Evolutionary conservation across 2,329 filamentous ascomycete species (phyloP), one percentile per base, ranked within the genome.

Genomic region (Pezicula radicicola): DNA sequence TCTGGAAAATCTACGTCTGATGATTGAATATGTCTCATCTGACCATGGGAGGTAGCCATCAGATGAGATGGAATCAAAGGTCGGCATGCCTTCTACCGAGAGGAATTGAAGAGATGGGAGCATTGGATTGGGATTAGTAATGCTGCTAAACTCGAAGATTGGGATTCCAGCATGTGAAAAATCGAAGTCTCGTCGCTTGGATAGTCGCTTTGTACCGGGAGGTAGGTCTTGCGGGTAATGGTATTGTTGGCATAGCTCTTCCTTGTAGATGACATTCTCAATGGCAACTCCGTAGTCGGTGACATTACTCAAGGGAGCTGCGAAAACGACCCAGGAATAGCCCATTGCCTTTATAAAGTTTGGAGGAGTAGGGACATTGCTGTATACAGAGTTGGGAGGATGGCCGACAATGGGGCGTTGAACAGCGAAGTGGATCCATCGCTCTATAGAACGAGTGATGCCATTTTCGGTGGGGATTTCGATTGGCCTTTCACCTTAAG

Each of bases 371-470:
- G 25, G 25, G 25, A 1, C 25, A 6, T 3, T 4, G 25, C 6
- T 25, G 25, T 25, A 25, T 7, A 6, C 25, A 25, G 25, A 25
- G 25, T 25, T 25, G 6, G 25, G 25, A 25, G 6, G 25, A 25
- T 6, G 25, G 25, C 25, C 25, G 25, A 25, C 25, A 25, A 25
- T 25, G 25, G 25, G 25, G 4, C 55, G 51, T 2, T 54, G 53
- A 50, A 66, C 56, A 10, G 60, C 42, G 50, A 64, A 59, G 56
- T 56, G 63, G 55, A 64, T 45, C 63, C 63, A 66, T 21, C 54
- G 55, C 42, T 60, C 48, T 3, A 41, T 52, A 10, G 19, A 46
- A 2, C 37, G 41, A 25, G 6, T 25, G 25, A 7, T 25, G 25
- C 25, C 25, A 25, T 25, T 25, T 5, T 25, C 25, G 6, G 25